These are phyloP conservation scores for Acorus gramineus DNA, from an alignment of 106 monocot genomes.

Conservation along the genomic window DNA sequence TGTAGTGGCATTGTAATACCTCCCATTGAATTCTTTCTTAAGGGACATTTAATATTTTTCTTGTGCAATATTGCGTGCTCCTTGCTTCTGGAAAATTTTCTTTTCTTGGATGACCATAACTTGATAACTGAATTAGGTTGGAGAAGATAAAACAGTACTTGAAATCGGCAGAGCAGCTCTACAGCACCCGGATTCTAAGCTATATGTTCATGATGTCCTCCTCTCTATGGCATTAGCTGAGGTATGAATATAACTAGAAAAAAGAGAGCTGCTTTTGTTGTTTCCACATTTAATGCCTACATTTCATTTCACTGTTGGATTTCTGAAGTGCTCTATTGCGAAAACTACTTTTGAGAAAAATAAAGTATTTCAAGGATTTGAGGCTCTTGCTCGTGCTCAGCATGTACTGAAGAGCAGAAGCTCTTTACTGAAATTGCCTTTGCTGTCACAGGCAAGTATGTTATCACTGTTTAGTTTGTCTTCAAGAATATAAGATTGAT, in stretches of 20 bases:
- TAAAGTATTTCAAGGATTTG: constrained; percentile 87
- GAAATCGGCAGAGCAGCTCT: constrained; percentile 69
- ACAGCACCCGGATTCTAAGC: constrained; percentile 55
- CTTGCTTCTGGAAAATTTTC: too few species aligned
- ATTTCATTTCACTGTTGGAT: not conserved
- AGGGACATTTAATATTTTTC: too few species aligned
- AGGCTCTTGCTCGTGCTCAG: constrained; percentile 92
- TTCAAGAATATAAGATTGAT: not conserved
- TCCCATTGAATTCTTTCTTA: too few species aligned
- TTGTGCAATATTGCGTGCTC: too few species aligned
- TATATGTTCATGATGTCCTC: constrained; percentile 83
- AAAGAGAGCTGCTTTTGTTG: not conserved
- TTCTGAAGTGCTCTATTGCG: constrained; percentile 79
- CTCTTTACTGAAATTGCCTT: constrained; percentile 59
- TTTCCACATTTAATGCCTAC: not conserved
- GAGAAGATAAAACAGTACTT: constrained; percentile 76
- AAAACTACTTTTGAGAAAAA: constrained; percentile 78
- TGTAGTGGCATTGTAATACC: too few species aligned
- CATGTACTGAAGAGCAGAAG: constrained; percentile 68
- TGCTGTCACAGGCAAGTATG: constrained; percentile 60
- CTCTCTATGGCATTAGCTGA: constrained; percentile 91
- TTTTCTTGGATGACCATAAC: too few species aligned
- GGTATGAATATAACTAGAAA: constrained; percentile 37
- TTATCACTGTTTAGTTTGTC: not conserved
- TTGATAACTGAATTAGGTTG: constrained; percentile 40